phyloP scores from a whole-genome alignment of 306 rosid genomes.

The Pueraria montana region DNA sequence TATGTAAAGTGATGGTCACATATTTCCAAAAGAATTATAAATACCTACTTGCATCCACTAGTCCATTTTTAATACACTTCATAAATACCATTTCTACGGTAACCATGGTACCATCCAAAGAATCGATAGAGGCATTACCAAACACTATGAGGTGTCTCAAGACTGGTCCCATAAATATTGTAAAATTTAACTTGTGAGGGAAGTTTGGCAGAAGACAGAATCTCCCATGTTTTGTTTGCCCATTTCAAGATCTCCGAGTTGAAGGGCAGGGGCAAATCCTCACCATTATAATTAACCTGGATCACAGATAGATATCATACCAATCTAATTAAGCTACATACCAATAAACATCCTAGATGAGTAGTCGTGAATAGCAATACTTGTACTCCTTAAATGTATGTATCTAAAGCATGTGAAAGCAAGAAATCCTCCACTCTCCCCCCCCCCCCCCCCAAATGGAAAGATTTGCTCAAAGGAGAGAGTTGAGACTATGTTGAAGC shows the following conservation, averaged over 20 bases:
- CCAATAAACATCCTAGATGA: conserved; percentile 23
- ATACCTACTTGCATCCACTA: conserved; percentile 27
- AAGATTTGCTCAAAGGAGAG: not conserved
- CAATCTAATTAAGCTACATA: conserved; percentile 3
- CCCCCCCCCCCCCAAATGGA: not conserved
- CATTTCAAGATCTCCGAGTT: conserved; percentile 83
- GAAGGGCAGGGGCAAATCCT: conserved; percentile 73
- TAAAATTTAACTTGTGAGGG: conserved; percentile 88
- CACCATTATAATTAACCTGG: conserved; percentile 77
- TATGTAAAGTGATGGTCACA: conserved; percentile 34
- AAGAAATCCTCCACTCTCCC: not conserved
- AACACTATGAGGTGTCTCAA: conserved; percentile 83
- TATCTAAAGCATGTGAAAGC: not conserved
- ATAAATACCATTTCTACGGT: conserved; percentile 29
- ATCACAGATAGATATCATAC: conserved; percentile 33
- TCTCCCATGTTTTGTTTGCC: conserved; percentile 81
- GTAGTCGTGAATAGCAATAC: not conserved
- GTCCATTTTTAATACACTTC: conserved; percentile 19
- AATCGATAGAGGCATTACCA: conserved; percentile 66
- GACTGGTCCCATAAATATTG: conserved; percentile 84
- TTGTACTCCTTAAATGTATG: conserved; percentile 24
- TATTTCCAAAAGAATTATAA: conserved; percentile 40
- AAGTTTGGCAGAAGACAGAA: conserved; percentile 82
- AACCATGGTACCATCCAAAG: conserved; percentile 17
- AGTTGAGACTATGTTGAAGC: not conserved